Evolutionary conservation across 192 early-diverging fungal species (phyloP).

Genomic region (Backusella macrospora): DNA sequence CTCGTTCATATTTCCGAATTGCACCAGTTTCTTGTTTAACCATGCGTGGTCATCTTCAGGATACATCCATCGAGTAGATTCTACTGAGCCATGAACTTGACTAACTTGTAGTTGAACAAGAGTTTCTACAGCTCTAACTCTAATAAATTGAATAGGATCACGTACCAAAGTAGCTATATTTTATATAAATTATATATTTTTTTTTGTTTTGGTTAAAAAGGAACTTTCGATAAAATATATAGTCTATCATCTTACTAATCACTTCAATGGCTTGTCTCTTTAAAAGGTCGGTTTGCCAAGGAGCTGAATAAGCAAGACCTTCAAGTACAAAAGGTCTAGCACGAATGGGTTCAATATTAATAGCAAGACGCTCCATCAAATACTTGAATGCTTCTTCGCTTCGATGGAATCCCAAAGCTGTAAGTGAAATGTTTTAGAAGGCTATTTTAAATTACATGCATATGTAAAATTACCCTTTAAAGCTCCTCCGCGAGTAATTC

Average conservation of each 20-base stretch:
- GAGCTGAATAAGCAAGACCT: constrained; percentile 8
- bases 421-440: background rate
- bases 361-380: constrained; percentile 25
- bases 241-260: constrained; percentile 12
- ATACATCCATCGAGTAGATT: constrained; percentile 5
- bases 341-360: constrained; percentile 15
- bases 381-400: constrained; percentile 43
- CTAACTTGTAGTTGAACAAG: constrained; percentile 12
- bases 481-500: constrained; percentile 39
- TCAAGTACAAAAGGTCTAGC: background rate
- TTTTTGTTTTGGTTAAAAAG: no score
- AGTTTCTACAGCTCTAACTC: background rate
- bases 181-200: background rate
- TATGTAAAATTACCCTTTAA: constrained; percentile 35
- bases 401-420: constrained; percentile 44
- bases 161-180: constrained; percentile 18
- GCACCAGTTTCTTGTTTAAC: constrained; percentile 20
- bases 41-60: constrained; percentile 27
- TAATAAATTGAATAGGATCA: constrained; percentile 4
- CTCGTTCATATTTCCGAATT: background rate
- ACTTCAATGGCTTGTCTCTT: constrained; percentile 25
- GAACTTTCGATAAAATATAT: background rate
- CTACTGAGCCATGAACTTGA: background rate
- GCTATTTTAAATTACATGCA: background rate
- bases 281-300: constrained; percentile 28